A percentile compares a stretch with the other conserved stretches of the same genome.
phyloP scores from a whole-genome alignment of 2,329 filamentous ascomycete species.

The Hymenoscyphus repandus region DNA sequence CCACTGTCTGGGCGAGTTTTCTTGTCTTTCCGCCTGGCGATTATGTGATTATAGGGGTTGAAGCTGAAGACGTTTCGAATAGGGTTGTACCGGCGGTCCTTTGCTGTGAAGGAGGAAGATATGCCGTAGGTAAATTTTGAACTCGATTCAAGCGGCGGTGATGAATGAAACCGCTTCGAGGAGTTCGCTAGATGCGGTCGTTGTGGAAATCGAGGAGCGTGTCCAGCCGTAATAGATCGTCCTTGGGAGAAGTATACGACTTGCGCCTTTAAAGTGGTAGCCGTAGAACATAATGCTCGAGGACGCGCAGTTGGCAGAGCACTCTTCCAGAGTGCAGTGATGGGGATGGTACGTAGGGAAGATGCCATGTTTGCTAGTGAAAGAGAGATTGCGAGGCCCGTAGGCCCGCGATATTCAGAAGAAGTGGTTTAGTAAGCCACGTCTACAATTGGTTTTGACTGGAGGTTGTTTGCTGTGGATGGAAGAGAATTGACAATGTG shows the following conservation, averaged over 20 bases:
- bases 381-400: slow-evolving; percentile 20
- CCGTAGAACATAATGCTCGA: slow-evolving; percentile 3
- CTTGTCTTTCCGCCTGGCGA: slow-evolving; percentile 49
- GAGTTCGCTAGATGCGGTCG: neutral
- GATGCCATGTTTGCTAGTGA: slow-evolving; percentile 17
- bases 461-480: too few relatives aligned
- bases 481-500: too few relatives aligned
- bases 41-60: slow-evolving; percentile 55
- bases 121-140: slow-evolving; percentile 58
- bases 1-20: slow-evolving; percentile 69
- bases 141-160: slow-evolving; percentile 12
- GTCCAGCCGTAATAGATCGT: neutral
- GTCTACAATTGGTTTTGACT: slow-evolving; percentile 1
- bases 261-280: neutral
- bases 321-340: slow-evolving; percentile 14
- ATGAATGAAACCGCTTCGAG: slow-evolving; percentile 20
- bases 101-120: slow-evolving; percentile 70
- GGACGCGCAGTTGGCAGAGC: slow-evolving; percentile 1
- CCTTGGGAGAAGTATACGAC: neutral
- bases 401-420: slow-evolving; percentile 19
- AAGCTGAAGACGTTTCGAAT: slow-evolving; percentile 68
- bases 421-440: slow-evolving; percentile 1
- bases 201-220: neutral
- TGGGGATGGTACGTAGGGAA: slow-evolving; percentile 15
- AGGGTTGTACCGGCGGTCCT: slow-evolving; percentile 63